Conservation (phyloP, 2,329 filamentous ascomycete genomes). For the Cytospora piceae region DNA sequence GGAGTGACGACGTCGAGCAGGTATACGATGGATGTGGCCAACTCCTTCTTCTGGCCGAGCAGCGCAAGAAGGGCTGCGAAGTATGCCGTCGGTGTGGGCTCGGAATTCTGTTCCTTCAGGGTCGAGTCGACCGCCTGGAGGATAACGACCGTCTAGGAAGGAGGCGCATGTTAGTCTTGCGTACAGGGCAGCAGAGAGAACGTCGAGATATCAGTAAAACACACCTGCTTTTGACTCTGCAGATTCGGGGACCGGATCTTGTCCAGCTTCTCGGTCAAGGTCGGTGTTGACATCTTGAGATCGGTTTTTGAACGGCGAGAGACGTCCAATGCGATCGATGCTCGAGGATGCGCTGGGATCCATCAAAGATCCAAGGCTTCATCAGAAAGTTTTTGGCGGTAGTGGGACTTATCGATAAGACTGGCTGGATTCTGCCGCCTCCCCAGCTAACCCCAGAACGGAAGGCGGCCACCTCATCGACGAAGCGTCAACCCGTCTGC, state of each 20-base stretch:
- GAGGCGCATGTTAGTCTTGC: constrained; percentile 31
- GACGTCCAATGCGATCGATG: constrained; percentile 1
- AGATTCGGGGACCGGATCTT: constrained; percentile 97
- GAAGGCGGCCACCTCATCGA: constrained; percentile 6
- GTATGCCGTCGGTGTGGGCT: constrained; percentile 85
- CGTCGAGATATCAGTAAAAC: constrained; percentile 35
- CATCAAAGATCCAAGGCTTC: neutral
- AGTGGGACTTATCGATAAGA: constrained; percentile 29
- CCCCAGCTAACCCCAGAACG: neutral
- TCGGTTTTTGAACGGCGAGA: constrained; percentile 4
- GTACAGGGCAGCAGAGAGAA: constrained; percentile 31
- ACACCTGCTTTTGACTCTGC: constrained; percentile 90
- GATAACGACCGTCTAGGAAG: constrained; percentile 74
- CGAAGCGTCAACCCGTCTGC: neutral
- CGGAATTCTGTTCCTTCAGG: constrained; percentile 82
- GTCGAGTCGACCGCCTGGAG: constrained; percentile 92
- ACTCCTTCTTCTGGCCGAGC: constrained; percentile 78
- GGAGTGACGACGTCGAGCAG: constrained; percentile 91
- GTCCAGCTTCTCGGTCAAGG: constrained; percentile 86
- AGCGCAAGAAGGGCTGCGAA: constrained; percentile 94
- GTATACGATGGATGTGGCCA: constrained; percentile 87
- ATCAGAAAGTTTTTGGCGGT: constrained; percentile 28
- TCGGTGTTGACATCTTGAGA: constrained; percentile 52
- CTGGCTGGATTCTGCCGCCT: constrained; percentile 10
- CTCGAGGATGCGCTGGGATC: constrained; percentile 11